Evolutionary conservation across 1,284 basidiomycete species (phyloP), one percentile per base, ranked within the genome.

Genomic region (Pholiota adiposa): DNA sequence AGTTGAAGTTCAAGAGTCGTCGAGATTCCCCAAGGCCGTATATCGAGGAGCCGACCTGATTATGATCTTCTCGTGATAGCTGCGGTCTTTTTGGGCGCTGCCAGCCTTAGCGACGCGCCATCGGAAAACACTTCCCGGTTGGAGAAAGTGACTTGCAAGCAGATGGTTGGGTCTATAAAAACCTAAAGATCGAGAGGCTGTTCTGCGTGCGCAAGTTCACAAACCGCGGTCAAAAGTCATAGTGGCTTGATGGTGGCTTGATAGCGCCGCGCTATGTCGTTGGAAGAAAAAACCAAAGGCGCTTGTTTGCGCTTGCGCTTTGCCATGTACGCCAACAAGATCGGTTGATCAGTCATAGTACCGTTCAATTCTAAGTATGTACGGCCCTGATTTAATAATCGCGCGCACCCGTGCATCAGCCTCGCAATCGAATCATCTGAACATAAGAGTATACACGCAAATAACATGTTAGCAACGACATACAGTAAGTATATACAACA

Each of bases 401-500:
- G n/a, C n/a, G n/a, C n/a, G n/a, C n/a, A n/a, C n/a, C n/a, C n/a
- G n/a, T n/a, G n/a, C n/a, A n/a, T n/a, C n/a, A n/a, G n/a, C n/a
- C n/a, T n/a, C n/a, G n/a, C n/a, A n/a, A n/a, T n/a, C n/a, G n/a
- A 38, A 9, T 4, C 36, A 7, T 38, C 4, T 38, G 7, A 9
- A 38, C 14, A 7, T 16, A 38, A 9, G 36, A 38, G 14, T 4
- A 9, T 7, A 4, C 3, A n/a, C n/a, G n/a, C n/a, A n/a, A n/a
- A n/a, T n/a, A n/a, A n/a, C n/a, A n/a, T n/a, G n/a, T n/a, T n/a
- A n/a, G n/a, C n/a, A n/a, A n/a, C n/a, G n/a, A n/a, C n/a, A n/a
- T n/a, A n/a, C n/a, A n/a, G n/a, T n/a, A n/a, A 48, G 19, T 54
- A 54, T 21, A 36, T 48, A 55, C 44, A 55, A 48, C 54, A 36